Evolutionary conservation across 768 basidiomycete genomes (phyloP).

Genomic region (Gymnopilus junonius): DNA sequence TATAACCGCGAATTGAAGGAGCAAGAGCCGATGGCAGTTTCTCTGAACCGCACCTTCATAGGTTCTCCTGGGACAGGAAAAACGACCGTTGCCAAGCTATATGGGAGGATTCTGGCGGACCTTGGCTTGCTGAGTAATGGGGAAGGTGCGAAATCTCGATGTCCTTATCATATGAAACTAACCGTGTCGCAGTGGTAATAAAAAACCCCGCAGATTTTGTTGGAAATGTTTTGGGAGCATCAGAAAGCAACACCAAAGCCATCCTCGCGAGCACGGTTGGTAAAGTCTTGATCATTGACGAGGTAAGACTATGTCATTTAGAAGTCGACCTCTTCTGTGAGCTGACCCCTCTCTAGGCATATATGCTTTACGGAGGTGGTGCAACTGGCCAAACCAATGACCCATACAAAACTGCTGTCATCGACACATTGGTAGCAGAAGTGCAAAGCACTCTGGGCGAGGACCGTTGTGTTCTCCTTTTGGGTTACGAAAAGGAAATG

Average conservation of each 20-base stretch:
- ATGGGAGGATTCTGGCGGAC: conserved; percentile 65
- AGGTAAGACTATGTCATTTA: conserved; percentile 40
- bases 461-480: conserved; percentile 67
- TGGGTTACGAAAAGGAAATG: conserved; percentile 72
- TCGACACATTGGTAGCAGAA: conserved; percentile 77
- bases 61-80: conserved; percentile 77
- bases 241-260: conserved; percentile 66
- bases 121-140: conserved; percentile 71
- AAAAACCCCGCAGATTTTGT: conserved; percentile 76
- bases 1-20: conserved; percentile 65
- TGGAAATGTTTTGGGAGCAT: conserved; percentile 60
- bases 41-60: conserved; percentile 68
- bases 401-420: conserved; percentile 66
- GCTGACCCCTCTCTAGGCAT: conserved; percentile 51
- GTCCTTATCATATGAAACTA: background rate
- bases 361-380: conserved; percentile 62
- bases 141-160: conserved; percentile 51
- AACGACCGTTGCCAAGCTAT: conserved; percentile 69
- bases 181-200: conserved; percentile 50
- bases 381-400: conserved; percentile 34
- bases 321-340: background rate
- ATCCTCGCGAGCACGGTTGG: conserved; percentile 63
- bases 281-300: conserved; percentile 74
- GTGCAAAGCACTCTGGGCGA: conserved; percentile 72
- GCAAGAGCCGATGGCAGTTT: conserved; percentile 52